Evolutionary conservation across 306 rosid species (phyloP).

Genomic region (Prunus persica): Prunus_persica_NCBIv2 NC_034014.1:30545501-30546000

Average conservation of each 20-base stretch:
- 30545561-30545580: conserved; percentile 16
- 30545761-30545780: neutral
- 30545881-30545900: neutral
- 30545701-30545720: conserved; percentile 85
- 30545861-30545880: neutral
- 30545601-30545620: conserved; percentile 20
- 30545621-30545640: conserved; percentile 76
- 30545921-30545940: neutral
- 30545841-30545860: neutral
- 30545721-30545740: conserved; percentile 83
- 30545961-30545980: neutral
- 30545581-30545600: conserved; percentile 9
- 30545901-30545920: neutral
- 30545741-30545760: conserved; percentile 7
- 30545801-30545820: neutral
- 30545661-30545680: conserved; percentile 94
- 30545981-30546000: neutral
- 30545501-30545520: neutral
- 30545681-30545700: conserved; percentile 90
- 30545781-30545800: neutral
- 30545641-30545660: conserved; percentile 92
- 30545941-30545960: neutral
- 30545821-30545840: neutral
- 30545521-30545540: neutral
- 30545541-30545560: neutral